Percentiles rank a stretch among this genome's conserved stretches.
Evolutionary conservation across 2,329 filamentous ascomycete species (phyloP).

Genomic region (Trichophyton mentagrophytes): DNA sequence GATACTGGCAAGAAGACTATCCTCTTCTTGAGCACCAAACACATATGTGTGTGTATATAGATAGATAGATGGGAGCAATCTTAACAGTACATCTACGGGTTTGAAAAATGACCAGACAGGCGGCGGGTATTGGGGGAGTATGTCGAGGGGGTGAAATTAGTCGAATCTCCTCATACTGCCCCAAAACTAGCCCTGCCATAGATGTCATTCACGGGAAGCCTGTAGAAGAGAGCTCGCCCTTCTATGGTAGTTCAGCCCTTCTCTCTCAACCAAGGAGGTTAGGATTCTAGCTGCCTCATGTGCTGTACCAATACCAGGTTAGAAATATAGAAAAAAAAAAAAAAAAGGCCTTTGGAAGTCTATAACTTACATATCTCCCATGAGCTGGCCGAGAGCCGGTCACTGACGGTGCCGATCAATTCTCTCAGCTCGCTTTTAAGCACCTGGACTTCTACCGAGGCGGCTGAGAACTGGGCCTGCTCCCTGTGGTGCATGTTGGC

Average conservation of each 20-base stretch:
- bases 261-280: conserved; percentile 10
- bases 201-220: not conserved
- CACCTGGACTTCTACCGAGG: conserved; percentile 8
- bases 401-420: conserved; percentile 10
- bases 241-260: conserved; percentile 2
- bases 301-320: conserved; percentile 5
- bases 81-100: not conserved
- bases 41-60: not conserved
- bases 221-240: not conserved
- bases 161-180: no score
- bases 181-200: no score
- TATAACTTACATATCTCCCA: conserved; percentile 15
- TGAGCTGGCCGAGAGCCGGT: conserved; percentile 8
- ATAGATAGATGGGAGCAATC: not conserved
- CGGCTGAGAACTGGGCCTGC: conserved; percentile 6
- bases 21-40: not conserved
- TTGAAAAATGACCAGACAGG: not conserved
- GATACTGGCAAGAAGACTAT: not conserved
- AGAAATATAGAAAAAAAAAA: not conserved
- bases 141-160: no score
- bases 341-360: not conserved
- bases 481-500: conserved; percentile 13
- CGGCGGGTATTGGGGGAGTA: no score
- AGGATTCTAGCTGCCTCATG: conserved; percentile 13
- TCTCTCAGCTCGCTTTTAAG: conserved; percentile 11